Base-by-base conservation (phyloP, 768 basidiomycete genomes). In the Pleurotus platypus region DNA sequence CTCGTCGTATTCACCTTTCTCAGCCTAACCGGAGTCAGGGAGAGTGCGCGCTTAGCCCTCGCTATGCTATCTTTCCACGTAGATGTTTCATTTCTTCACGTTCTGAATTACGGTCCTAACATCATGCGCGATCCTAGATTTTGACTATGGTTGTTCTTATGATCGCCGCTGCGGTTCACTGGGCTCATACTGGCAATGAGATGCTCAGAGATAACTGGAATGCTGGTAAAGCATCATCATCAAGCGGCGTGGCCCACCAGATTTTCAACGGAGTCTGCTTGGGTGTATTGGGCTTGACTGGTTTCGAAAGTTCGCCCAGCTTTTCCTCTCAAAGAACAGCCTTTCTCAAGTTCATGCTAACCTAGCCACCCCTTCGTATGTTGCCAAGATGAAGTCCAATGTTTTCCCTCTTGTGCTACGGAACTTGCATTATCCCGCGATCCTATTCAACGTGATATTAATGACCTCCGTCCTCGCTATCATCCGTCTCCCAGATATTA, bases 231-330 rank as follows among this genome's bases (percentile, higher is more conserved):
- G 62, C 69, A 47, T 47, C 65, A n/a, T 70, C 75, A 3, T 57
- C 71, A 0, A 51, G 60, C 3, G 64, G 63, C 2, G 65, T 82
- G 27, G 65, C 74, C 0, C 74, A 66, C 20, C 78, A 87, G 42
- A 70, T 85, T 6, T 91, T 83, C 66, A 73, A 84, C 58, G 89
- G 89, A 0, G 73, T 87, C 24, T 90, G 87, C 61, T 72, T 92
- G 2, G 82, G 85, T 0, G 85, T 90, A 74, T 72, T 92, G 1
- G 87, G 87, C 0, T 73, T 89, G 37, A 89, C 89, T 1, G 89
- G 86, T 6, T 84, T 85, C 63, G 84, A 86, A 77, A 86, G 86
- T 86, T 56, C 39, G 72, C 66, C 12, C 16, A 27, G n/a, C 30
- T 18, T 59, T 5, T 37, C 20, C 12, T 47, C 42, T 24, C 37